A percentile compares a stretch with the other conserved stretches of the same genome.
phyloP scores from a whole-genome alignment of 2,329 filamentous ascomycete species.

The Trichoderma harzianum region DNA sequence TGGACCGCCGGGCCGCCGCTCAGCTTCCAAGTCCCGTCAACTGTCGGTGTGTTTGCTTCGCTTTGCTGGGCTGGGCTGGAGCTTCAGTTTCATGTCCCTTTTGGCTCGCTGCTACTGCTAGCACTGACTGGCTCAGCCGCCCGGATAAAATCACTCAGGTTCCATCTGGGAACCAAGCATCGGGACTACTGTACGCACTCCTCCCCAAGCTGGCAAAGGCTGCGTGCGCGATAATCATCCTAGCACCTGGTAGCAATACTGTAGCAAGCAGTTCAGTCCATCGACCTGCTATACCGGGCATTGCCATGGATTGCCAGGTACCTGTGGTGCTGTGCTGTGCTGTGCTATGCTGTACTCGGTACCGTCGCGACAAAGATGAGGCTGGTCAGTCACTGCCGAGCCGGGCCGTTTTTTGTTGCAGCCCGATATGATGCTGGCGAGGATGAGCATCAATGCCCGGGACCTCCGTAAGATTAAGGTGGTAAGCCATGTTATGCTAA shows the following conservation, averaged over 20 bases:
- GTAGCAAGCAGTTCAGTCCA: neutral
- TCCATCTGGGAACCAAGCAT: conserved; percentile 12
- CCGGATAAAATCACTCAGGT: conserved; percentile 18
- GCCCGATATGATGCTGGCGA: neutral
- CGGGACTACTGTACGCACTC: conserved; percentile 14
- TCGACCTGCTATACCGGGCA: neutral
- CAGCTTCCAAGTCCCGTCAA: neutral
- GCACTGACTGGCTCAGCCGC: conserved; percentile 6
- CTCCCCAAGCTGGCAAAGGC: conserved; percentile 14
- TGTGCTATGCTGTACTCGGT: neutral
- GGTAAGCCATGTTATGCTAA: neutral
- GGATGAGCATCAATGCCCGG: neutral
- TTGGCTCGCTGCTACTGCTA: neutral
- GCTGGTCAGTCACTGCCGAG: neutral
- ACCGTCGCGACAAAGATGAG: neutral
- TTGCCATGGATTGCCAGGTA: neutral
- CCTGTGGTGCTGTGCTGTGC: neutral
- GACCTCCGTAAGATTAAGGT: neutral
- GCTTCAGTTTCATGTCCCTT: neutral
- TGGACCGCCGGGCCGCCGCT: neutral
- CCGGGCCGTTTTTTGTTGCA: conserved; percentile 16
- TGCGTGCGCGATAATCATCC: conserved; percentile 12
- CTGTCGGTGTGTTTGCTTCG: neutral
- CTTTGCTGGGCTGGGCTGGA: neutral
- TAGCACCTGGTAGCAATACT: neutral